phyloP scores from a whole-genome alignment of 106 monocot genomes.

The Ottelia alismoides region DNA sequence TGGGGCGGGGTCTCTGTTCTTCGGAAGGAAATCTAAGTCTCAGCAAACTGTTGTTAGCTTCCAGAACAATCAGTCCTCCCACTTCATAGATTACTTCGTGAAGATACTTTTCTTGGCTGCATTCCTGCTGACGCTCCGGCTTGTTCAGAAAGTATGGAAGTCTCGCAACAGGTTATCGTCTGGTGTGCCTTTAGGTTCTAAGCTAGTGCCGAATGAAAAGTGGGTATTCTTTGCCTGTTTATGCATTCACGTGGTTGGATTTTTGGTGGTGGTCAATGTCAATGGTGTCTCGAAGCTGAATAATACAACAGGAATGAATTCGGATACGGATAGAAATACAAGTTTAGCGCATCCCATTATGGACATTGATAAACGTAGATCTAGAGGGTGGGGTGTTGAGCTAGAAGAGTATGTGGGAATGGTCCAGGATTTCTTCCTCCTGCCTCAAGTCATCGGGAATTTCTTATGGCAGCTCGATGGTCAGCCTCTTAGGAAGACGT shows the following conservation, averaged over 20 bases:
- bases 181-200: conserved; percentile 28
- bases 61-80: conserved; percentile 25
- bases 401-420: conserved; percentile 53
- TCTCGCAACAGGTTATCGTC: conserved; percentile 50
- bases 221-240: conserved; percentile 30
- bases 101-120: conserved; percentile 40
- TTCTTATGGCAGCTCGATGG: conserved; percentile 39
- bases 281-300: no score
- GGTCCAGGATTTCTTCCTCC: conserved; percentile 62
- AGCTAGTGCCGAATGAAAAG: conserved; percentile 47
- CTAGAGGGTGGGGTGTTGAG: conserved; percentile 30
- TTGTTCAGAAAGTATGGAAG: conserved; percentile 58
- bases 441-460: conserved; percentile 68
- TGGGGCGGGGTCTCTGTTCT: conserved; percentile 51
- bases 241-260: conserved; percentile 25
- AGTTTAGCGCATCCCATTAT: conserved; percentile 4
- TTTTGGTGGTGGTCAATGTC: conserved; percentile 21
- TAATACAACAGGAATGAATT: no score
- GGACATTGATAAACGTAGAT: conserved; percentile 20
- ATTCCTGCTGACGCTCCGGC: conserved; percentile 47
- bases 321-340: conserved; percentile 1
- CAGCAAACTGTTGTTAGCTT: conserved; percentile 14
- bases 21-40: conserved; percentile 14
- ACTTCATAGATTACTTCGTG: conserved; percentile 32
- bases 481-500: conserved; percentile 41